Base-by-base conservation (phyloP, 2,329 filamentous ascomycete genomes). In the Ilyonectria destructans region DNA sequence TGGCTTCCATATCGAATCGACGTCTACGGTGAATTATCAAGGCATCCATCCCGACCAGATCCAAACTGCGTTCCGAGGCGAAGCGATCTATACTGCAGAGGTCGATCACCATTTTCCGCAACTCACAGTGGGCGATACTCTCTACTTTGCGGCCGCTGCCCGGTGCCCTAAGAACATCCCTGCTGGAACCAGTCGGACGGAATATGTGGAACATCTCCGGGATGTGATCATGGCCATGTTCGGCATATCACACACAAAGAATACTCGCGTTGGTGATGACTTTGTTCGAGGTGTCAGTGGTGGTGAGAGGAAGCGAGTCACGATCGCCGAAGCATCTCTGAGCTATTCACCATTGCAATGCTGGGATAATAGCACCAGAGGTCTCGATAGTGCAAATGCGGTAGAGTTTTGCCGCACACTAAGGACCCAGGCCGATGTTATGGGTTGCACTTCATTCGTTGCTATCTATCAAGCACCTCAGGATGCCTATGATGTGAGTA, bases 11-110 rank as follows among this genome's bases (percentile, higher is more conserved):
- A 84, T 96, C 7, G 91, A 93, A 48, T 81, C 90, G 8, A 81
- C 84, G 10, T 90, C 91, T 0, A 88, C 92, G 64, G 88, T 96
- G 76, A 95, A 96, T 81, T 96, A 96, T 76, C 92, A 73, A 21
- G 71, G 90, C 67, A 86, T 93, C 72, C 83, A 87, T 1, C 86
- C 92, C 48, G 81, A 92, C 73, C 87, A 93, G 76, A 95, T 95
- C 91, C 88, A 92, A 79, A 89, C 87, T 4, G 85, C 88, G 58
- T 94, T 95, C 81, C 89, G 91, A 21, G 93, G 93, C 59, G 93
- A 96, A 81, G 92, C 92, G 58, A 94, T 95, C 76, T 96, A 95
- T 81, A 94, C 92, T 0, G 92, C 92, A 52, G 93, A 95, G 80
- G 91, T 93, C 35, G 93, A 96, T 78, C 90, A 92, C 6, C 92